phyloP scores from a whole-genome alignment of 164 flowering plant species.

The Protea cynaroides region DNA sequence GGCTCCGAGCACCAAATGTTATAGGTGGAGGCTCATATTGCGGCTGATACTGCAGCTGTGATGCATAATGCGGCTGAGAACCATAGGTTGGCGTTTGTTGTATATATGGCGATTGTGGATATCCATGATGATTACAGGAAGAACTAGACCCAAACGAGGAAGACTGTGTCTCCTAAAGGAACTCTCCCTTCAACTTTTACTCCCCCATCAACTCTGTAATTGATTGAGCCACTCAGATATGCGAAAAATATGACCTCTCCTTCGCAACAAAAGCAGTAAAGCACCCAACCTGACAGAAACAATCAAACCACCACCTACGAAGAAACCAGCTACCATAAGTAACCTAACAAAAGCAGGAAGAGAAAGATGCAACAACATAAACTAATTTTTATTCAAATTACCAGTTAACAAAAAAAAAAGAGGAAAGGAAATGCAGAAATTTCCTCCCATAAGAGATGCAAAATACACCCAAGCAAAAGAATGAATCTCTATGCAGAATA shows the following conservation, averaged over 20 bases:
- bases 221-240: slow-evolving; percentile 9
- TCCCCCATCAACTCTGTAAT: slow-evolving; percentile 39
- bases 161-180: slow-evolving; percentile 20
- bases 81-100: slow-evolving; percentile 27
- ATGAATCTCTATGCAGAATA: too few species aligned
- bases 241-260: slow-evolving; percentile 2
- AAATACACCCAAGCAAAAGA: too few species aligned
- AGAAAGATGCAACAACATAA: background rate
- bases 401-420: background rate
- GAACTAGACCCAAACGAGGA: slow-evolving; percentile 32
- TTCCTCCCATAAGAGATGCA: background rate
- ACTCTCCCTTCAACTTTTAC: slow-evolving; percentile 32
- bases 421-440: background rate
- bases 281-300: background rate
- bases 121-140: slow-evolving; percentile 20
- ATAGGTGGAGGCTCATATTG: slow-evolving; percentile 30
- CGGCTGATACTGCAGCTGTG: slow-evolving; percentile 6
- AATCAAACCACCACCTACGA: background rate
- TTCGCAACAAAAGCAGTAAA: slow-evolving; percentile 1
- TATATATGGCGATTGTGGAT: slow-evolving; percentile 33
- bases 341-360: background rate
- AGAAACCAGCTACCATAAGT: background rate
- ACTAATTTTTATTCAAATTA: slow-evolving; percentile 2
- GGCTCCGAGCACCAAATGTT: slow-evolving; percentile 15
- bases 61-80: background rate